phyloP scores from a whole-genome alignment of 2,329 filamentous ascomycete genomes.

The Epichloe brachyelytri region DNA sequence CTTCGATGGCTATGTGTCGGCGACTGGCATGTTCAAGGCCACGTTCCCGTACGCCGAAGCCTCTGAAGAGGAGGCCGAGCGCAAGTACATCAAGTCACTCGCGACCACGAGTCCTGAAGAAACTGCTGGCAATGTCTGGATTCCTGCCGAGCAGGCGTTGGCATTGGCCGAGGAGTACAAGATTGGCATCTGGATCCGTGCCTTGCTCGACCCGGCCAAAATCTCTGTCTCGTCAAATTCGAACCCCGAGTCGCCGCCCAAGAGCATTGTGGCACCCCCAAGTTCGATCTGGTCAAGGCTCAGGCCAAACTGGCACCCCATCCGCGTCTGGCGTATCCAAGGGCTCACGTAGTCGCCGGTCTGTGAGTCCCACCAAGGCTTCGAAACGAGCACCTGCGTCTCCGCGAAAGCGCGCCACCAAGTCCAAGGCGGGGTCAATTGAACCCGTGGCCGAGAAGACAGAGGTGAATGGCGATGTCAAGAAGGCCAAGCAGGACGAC shows the following conservation, averaged over 20 bases:
- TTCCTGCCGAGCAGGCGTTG: conserved; percentile 70
- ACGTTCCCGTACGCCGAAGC: conserved; percentile 68
- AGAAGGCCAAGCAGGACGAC: conserved; percentile 19
- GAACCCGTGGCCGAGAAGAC: conserved; percentile 17
- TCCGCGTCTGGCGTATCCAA: conserved; percentile 33
- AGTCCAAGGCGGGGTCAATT: conserved; percentile 27
- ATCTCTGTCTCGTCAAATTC: conserved; percentile 49
- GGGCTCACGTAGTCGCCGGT: conserved; percentile 39
- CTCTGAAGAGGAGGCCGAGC: conserved; percentile 62
- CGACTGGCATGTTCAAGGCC: conserved; percentile 87
- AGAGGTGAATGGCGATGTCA: conserved; percentile 18
- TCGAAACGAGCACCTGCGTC: conserved; percentile 34
- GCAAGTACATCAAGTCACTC: conserved; percentile 73
- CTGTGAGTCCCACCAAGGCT: conserved; percentile 43
- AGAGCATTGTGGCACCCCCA: conserved; percentile 73
- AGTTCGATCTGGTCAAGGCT: conserved; percentile 47
- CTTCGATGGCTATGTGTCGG: conserved; percentile 71
- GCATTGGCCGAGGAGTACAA: conserved; percentile 75
- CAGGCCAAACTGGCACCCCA: conserved; percentile 33
- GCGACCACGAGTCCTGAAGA: conserved; percentile 76
- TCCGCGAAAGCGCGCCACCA: conserved; percentile 40
- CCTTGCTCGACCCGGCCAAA: conserved; percentile 78
- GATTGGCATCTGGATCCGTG: conserved; percentile 76
- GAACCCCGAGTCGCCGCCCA: conserved; percentile 53
- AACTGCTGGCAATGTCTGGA: conserved; percentile 94